A percentile compares a stretch with the other conserved stretches of the same genome.
phyloP scores from a whole-genome alignment of 106 monocot species.

The Allium fistulosum region DNA sequence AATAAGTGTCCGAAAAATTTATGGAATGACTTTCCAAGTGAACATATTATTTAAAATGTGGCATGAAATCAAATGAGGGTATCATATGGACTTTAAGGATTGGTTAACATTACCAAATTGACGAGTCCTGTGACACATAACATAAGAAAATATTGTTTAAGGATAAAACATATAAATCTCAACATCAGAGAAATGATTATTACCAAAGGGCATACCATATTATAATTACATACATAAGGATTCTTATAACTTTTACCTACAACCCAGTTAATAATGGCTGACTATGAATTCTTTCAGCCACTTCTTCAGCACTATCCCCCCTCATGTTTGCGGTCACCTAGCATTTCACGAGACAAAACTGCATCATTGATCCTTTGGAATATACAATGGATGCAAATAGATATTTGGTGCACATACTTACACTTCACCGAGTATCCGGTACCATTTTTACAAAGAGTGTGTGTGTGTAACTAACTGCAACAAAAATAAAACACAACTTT shows the following conservation, averaged over 20 bases:
- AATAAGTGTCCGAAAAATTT: background rate
- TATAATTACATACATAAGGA: background rate
- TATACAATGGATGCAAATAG: no score
- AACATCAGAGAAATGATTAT: background rate
- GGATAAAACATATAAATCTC: background rate
- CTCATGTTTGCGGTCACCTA: conserved; percentile 97
- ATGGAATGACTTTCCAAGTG: background rate
- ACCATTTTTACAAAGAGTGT: no score
- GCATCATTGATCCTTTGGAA: no score
- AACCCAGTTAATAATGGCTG: conserved; percentile 78
- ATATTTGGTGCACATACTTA: no score
- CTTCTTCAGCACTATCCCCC: conserved; percentile 81
- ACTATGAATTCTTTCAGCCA: conserved; percentile 78
- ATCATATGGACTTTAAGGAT: background rate
- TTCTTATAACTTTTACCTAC: conserved; percentile 43
- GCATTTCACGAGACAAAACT: background rate
- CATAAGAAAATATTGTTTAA: background rate
- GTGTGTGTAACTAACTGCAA: background rate
- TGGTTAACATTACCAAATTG: background rate
- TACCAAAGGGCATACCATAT: background rate
- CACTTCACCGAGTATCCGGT: no score
- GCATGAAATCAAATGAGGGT: background rate
- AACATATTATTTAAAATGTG: background rate
- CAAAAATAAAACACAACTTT: background rate
- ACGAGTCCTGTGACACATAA: background rate